Evolutionary conservation across 2,329 filamentous ascomycete species (phyloP).

Genomic region (Diplocarpon rosae): DNA sequence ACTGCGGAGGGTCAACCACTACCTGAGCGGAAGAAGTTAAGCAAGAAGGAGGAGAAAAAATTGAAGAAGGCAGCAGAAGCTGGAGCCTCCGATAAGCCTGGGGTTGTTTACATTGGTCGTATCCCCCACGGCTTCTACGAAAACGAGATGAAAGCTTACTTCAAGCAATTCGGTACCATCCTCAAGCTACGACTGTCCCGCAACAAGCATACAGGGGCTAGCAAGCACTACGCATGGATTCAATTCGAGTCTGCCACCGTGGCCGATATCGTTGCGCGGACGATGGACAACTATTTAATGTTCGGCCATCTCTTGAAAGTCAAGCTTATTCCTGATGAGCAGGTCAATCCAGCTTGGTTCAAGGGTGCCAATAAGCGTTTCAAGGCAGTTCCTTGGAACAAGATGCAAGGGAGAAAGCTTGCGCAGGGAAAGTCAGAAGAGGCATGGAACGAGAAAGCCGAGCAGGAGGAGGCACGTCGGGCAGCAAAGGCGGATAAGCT

Average conservation of each 20-base stretch:
- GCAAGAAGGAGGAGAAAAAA: conserved; percentile 39
- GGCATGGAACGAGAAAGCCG: conserved; percentile 67
- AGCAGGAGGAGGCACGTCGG: conserved; percentile 61
- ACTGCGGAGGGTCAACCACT: conserved; percentile 33
- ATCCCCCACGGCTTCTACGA: conserved; percentile 97
- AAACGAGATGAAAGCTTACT: conserved; percentile 87
- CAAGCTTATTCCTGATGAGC: conserved; percentile 62
- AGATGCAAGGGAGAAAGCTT: conserved; percentile 67
- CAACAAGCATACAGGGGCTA: conserved; percentile 82
- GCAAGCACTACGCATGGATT: conserved; percentile 91
- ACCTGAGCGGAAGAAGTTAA: conserved; percentile 29
- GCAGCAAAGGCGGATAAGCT: conserved; percentile 60
- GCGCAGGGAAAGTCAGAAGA: conserved; percentile 62
- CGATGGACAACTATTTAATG: conserved; percentile 95
- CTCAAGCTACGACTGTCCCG: conserved; percentile 69
- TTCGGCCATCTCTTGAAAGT: conserved; percentile 92
- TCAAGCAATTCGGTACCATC: conserved; percentile 84
- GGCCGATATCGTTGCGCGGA: conserved; percentile 86
- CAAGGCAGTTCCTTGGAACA: conserved; percentile 79
- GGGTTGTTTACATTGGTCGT: conserved; percentile 81
- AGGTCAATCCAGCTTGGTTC: conserved; percentile 73
- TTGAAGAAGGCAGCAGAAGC: conserved; percentile 33
- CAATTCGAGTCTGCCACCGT: conserved; percentile 70
- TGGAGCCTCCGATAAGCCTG: conserved; percentile 45
- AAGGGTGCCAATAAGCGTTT: conserved; percentile 85